Conservation (phyloP, 768 basidiomycete genomes). For the Tricholoma furcatifolium region DNA sequence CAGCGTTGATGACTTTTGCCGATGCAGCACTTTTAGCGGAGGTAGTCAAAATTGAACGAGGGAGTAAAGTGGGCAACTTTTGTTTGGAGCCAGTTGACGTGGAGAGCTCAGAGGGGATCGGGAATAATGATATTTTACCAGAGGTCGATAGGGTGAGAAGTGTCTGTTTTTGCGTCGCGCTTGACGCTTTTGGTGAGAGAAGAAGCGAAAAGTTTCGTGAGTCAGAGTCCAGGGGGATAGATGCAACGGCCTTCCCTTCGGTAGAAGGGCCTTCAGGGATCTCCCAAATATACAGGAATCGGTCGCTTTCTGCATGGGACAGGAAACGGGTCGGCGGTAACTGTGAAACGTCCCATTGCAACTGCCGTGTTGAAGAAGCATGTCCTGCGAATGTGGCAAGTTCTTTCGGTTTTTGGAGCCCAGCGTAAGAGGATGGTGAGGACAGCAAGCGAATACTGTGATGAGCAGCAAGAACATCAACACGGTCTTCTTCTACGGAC, state of each 20-base stretch:
- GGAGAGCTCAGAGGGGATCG: constrained; percentile 46
- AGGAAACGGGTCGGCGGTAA: constrained; percentile 46
- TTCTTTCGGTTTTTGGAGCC: constrained; percentile 42
- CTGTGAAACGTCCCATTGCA: constrained; percentile 51
- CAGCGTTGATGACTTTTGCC: constrained; percentile 42
- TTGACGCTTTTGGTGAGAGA: constrained; percentile 23
- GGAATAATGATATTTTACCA: constrained; percentile 57
- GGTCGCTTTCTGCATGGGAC: constrained; percentile 61
- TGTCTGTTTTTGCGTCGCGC: constrained; percentile 28
- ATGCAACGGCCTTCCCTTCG: constrained; percentile 56
- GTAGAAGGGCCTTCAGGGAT: constrained; percentile 36
- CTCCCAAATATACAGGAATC: constrained; percentile 63
- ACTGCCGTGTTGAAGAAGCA: constrained; percentile 50
- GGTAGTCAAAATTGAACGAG: constrained; percentile 47
- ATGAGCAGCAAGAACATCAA: constrained; percentile 56
- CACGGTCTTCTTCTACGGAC: constrained; percentile 31
- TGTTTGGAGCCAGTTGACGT: constrained; percentile 37
- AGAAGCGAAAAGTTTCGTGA: constrained; percentile 45
- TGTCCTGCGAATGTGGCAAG: constrained; percentile 63
- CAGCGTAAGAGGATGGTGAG: constrained; percentile 20
- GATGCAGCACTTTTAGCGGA: constrained; percentile 37
- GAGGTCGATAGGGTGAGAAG: constrained; percentile 58
- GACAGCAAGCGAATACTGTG: constrained; percentile 58
- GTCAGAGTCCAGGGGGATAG: constrained; percentile 63
- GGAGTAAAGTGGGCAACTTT: constrained; percentile 48